Conservation (phyloP, 306 rosid species). For the Pyrus bretschneideri region DNA sequence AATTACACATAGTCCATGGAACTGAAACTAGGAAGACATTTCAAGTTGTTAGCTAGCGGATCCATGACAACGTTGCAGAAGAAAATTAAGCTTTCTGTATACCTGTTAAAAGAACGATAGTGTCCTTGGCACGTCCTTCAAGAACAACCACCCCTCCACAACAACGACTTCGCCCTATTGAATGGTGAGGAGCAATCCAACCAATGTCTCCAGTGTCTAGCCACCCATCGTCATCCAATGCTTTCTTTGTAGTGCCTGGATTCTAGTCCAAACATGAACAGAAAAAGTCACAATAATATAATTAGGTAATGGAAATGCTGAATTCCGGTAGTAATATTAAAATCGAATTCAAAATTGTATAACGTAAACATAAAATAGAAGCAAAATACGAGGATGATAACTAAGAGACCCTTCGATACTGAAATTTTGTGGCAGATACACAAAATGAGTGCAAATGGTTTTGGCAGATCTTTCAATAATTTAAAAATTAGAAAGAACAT, state of each 20-base stretch:
- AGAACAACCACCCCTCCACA: conserved; percentile 73
- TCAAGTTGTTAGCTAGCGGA: no score
- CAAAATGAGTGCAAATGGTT: not conserved
- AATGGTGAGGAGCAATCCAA: conserved; percentile 78
- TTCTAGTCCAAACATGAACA: conserved; percentile 41
- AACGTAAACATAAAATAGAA: not conserved
- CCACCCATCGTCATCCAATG: conserved; percentile 71
- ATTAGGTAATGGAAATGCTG: not conserved
- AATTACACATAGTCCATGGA: not conserved
- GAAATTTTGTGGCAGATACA: no score
- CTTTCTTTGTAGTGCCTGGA: conserved; percentile 58
- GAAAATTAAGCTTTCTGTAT: conserved; percentile 7
- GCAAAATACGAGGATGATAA: not conserved
- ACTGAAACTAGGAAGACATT: no score
- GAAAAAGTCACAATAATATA: not conserved
- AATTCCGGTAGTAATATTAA: not conserved
- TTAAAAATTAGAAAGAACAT: not conserved
- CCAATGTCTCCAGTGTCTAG: conserved; percentile 85
- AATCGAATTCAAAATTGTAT: not conserved
- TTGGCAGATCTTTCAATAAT: not conserved
- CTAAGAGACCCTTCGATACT: not conserved
- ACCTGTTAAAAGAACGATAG: conserved; percentile 93
- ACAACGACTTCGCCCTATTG: conserved; percentile 59
- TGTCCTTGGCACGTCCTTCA: conserved; percentile 93
- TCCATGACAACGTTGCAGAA: not conserved